These are phyloP conservation scores for Avena sativa DNA, from an alignment of 176 grass and related monocot species.

Conservation along the genomic window DNA sequence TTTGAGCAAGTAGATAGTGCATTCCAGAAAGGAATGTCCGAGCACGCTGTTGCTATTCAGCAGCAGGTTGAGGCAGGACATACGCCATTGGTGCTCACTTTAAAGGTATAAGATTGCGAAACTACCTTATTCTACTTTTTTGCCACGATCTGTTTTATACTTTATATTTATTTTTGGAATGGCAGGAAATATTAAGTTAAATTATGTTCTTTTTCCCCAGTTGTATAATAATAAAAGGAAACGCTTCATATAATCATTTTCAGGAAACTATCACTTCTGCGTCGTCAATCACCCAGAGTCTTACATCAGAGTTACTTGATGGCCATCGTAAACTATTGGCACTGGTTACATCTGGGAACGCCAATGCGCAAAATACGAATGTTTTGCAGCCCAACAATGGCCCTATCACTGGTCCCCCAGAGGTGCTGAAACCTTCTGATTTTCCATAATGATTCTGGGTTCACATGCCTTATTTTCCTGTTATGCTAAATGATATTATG, in stretches of 20 bases:
- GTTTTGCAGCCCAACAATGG: conserved; percentile 73
- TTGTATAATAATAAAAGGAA: conserved; percentile 14
- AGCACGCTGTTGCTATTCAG: conserved; percentile 81
- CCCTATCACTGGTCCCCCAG: conserved; percentile 63
- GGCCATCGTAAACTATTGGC: conserved; percentile 82
- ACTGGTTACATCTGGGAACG: conserved; percentile 72
- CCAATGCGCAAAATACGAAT: conserved; percentile 53
- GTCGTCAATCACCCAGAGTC: conserved; percentile 79
- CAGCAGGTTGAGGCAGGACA: conserved; percentile 86
- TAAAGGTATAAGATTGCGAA: conserved; percentile 61
- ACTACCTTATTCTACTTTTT: background rate
- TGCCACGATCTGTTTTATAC: background rate
- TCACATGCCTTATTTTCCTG: conserved; percentile 2
- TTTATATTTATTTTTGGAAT: conserved; percentile 29
- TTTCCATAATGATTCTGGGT: conserved; percentile 1
- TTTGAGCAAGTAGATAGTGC: conserved; percentile 96
- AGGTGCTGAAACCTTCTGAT: conserved; percentile 50
- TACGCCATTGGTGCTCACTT: conserved; percentile 80
- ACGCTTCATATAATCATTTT: conserved; percentile 28
- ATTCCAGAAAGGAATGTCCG: conserved; percentile 98
- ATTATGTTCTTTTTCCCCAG: conserved; percentile 1
- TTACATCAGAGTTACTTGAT: conserved; percentile 87
- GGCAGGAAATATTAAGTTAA: conserved; percentile 10
- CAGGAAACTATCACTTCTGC: conserved; percentile 92
- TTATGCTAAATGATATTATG: background rate